Conservation (phyloP, 2,329 filamentous ascomycete genomes). For the Dactylellina parvicollis region DNA sequence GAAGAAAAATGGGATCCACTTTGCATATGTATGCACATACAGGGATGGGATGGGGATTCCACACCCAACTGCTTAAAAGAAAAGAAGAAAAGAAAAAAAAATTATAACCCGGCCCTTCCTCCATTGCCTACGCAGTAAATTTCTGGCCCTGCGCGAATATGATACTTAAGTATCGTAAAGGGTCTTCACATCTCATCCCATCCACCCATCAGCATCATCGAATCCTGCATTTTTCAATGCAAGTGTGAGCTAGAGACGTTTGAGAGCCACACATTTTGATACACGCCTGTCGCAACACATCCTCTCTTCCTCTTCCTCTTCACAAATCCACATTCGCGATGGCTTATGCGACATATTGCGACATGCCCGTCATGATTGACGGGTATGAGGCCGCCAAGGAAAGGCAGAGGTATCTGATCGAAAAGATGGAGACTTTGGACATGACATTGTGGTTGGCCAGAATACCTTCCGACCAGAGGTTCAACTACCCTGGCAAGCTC, state of each 20-base stretch:
- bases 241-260: slow-evolving; percentile 41
- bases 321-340: slow-evolving; percentile 31
- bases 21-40: slow-evolving; percentile 48
- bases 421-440: slow-evolving; percentile 53
- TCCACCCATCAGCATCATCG: slow-evolving; percentile 32
- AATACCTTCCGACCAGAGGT: slow-evolving; percentile 51
- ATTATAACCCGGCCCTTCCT: slow-evolving; percentile 21
- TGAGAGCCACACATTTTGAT: slow-evolving; percentile 46
- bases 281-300: slow-evolving; percentile 42
- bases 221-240: slow-evolving; percentile 40
- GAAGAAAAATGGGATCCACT: slow-evolving; percentile 8
- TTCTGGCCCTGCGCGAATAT: slow-evolving; percentile 43
- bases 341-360: slow-evolving; percentile 38
- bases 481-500: slow-evolving; percentile 46
- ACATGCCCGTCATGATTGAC: slow-evolving; percentile 48
- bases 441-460: slow-evolving; percentile 53
- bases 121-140: background rate
- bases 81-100: slow-evolving; percentile 36
- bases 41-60: slow-evolving; percentile 49
- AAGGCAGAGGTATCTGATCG: slow-evolving; percentile 51
- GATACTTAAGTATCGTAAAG: slow-evolving; percentile 48
- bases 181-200: slow-evolving; percentile 18
- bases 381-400: slow-evolving; percentile 52
- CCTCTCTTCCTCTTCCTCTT: background rate
- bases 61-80: slow-evolving; percentile 12